These are phyloP conservation scores for Allium sativum DNA, from an alignment of 106 monocot genomes.

Conservation along the genomic window DNA sequence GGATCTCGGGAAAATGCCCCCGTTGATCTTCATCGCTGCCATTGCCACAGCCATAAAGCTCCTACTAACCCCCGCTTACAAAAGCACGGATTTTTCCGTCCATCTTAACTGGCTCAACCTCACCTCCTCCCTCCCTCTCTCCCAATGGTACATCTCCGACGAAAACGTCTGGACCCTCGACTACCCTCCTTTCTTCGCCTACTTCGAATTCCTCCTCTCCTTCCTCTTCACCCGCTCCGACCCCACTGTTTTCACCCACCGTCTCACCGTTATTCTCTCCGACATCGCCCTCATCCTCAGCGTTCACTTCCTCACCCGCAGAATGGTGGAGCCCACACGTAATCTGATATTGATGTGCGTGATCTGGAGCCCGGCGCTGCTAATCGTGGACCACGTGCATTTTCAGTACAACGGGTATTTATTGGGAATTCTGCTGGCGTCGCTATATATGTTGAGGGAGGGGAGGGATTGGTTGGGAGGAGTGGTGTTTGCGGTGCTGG, in stretches of 20 bases:
- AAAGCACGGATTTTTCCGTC: constrained; percentile 81
- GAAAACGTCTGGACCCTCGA: constrained; percentile 82
- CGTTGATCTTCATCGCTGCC: constrained; percentile 29
- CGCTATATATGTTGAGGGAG: constrained; percentile 43
- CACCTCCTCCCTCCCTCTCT: constrained; percentile 64
- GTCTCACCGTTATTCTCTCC: constrained; percentile 32
- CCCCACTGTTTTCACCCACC: constrained; percentile 55
- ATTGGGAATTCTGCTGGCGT: constrained; percentile 56
- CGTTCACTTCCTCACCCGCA: constrained; percentile 19
- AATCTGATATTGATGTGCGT: constrained; percentile 20
- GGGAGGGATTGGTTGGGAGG: constrained; percentile 69
- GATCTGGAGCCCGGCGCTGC: constrained; percentile 61
- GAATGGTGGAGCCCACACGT: constrained; percentile 2
- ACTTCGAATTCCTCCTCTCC: constrained; percentile 73
- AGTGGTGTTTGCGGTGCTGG: constrained; percentile 49
- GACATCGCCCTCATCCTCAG: constrained; percentile 54
- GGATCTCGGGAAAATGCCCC: not conserved
- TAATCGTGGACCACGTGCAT: constrained; percentile 88
- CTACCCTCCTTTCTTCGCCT: constrained; percentile 95
- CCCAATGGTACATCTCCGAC: constrained; percentile 64
- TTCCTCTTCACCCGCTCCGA: constrained; percentile 37
- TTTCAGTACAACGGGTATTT: constrained; percentile 93
- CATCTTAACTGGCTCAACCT: constrained; percentile 92
- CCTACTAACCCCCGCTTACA: constrained; percentile 69
- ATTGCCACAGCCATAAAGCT: constrained; percentile 59